Evolutionary conservation across 2,329 filamentous ascomycete species (phyloP), one percentile per base, ranked within the genome.

Genomic region (Beauveria pseudobassiana): DNA sequence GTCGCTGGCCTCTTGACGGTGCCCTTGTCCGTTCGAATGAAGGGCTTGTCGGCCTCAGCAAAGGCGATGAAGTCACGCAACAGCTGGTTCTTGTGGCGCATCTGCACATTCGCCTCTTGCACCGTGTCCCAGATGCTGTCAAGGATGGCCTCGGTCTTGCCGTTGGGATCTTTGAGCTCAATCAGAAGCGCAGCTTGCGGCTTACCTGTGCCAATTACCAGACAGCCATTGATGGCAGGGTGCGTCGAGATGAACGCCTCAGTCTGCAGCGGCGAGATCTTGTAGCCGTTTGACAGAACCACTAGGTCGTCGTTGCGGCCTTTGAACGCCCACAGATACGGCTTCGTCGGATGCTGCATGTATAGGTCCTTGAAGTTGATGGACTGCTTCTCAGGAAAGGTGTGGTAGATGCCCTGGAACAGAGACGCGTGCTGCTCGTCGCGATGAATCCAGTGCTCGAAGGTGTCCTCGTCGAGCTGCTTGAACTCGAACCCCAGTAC

Each of bases 81-180:
- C 1, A 83, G 68, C 43, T 76, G 74, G 3, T 72, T 75, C 65
- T 79, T 77, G 14, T 74, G 73, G 0, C 74, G 72, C 14, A 74
- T 72, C 0, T 67, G 63, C 2, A 68, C 65, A 50, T 82, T 82
- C 0, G 78, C 78, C 26, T 70, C 64, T 57, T 80, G 71, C 0
- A 83, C 72, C 0, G 66, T 68, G 0, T 72, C 69, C 79, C 79
- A 82, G 5, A 83, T 73, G 48, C 71, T 71, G 6, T 81, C 74
- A 3, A 81, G 63, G 2, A 76, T 63, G 7, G 65, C 64, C 0
- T 71, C 64, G 2, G 50, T 65, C 12, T 65, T 69, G 5, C 22
- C 28, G 0, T 61, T 53, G 3, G 64, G 64, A 20, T 68, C 69
- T 48, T 69, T 70, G 12, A 69, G 24, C 61, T 72, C 70, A 14